Conservation (phyloP, 768 basidiomycete genomes). For the Cyclocybe cylindracea region DNA sequence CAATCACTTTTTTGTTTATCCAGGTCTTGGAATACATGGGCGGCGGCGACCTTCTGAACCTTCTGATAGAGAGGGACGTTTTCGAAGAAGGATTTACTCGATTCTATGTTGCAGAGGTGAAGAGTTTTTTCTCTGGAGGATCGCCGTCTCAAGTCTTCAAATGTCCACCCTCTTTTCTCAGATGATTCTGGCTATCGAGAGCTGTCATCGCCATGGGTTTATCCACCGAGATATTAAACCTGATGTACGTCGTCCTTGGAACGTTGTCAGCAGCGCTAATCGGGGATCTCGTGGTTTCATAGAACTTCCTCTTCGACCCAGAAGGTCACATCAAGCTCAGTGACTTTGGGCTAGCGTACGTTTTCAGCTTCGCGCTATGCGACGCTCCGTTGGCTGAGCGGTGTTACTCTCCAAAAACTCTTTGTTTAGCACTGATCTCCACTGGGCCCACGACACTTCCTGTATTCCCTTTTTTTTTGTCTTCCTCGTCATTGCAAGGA, state of each 20-base stretch:
- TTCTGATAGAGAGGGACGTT: conserved; percentile 89
- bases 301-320: conserved; percentile 96
- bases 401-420: conserved; percentile 8
- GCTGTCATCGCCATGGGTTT: conserved; percentile 92
- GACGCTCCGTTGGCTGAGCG: conserved; percentile 3
- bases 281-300: conserved; percentile 15
- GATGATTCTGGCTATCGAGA: conserved; percentile 95
- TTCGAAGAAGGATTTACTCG: conserved; percentile 90
- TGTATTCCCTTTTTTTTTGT: conserved; percentile 44
- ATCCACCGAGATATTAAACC: conserved; percentile 99
- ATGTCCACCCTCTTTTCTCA: conserved; percentile 26
- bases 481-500: conserved; percentile 13
- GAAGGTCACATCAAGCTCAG: conserved; percentile 93
- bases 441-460: conserved; percentile 96
- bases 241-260: conserved; percentile 56
- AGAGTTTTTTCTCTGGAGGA: conserved; percentile 10
- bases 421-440: conserved; percentile 74
- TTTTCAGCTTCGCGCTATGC: conserved; percentile 27
- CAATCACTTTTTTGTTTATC: conserved; percentile 25
- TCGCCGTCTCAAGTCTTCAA: conserved; percentile 15
- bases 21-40: conserved; percentile 95
- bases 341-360: conserved; percentile 95
- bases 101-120: conserved; percentile 93
- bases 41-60: conserved; percentile 93
- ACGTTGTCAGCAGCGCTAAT: conserved; percentile 17